Evolutionary conservation across 202 grass and related monocot genomes (phyloP).

Genomic region (Zoysia matrella): DNA sequence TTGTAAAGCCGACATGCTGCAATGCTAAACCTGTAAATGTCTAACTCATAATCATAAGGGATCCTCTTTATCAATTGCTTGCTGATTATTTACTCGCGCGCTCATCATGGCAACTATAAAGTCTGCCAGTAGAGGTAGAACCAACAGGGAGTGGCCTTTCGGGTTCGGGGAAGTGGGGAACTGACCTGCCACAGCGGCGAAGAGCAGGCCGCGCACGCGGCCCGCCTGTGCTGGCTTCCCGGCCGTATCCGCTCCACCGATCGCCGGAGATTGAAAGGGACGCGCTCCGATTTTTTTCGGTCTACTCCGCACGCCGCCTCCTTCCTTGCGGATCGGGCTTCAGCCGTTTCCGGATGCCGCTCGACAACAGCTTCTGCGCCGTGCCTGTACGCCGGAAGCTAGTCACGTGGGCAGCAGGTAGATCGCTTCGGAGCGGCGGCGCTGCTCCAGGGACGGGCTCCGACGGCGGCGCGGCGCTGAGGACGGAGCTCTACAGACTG

Average conservation of each 20-base stretch:
- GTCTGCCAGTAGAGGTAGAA: neutral
- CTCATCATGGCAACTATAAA: neutral
- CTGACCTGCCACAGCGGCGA: conserved; percentile 11
- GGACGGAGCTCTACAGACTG: neutral
- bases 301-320: neutral
- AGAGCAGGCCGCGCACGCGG: neutral
- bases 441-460: neutral
- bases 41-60: neutral
- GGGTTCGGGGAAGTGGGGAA: neutral
- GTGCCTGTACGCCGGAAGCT: neutral
- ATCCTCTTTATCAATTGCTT: neutral
- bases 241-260: too few species aligned
- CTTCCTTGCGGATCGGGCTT: neutral
- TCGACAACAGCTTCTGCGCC: neutral
- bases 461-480: neutral
- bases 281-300: neutral
- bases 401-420: neutral
- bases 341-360: neutral
- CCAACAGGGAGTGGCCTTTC: neutral
- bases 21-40: conserved; percentile 23
- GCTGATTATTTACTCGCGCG: neutral
- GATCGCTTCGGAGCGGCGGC: neutral
- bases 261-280: neutral
- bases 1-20: too few species aligned
- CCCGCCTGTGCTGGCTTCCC: neutral